phyloP scores from a whole-genome alignment of 331 rosid genomes.

The Acacia concinna region DNA sequence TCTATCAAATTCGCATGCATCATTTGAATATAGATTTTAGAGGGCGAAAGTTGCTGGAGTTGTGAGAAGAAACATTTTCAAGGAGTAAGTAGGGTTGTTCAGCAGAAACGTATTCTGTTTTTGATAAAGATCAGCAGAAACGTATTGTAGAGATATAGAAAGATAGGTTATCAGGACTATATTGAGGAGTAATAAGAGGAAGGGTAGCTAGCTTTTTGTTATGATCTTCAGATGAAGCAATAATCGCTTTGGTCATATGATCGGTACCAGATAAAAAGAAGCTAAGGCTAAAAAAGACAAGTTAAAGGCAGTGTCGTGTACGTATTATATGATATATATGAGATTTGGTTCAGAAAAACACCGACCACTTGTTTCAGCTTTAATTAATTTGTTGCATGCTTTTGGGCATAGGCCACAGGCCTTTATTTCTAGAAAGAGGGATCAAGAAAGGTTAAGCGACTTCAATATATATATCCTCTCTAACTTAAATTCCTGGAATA shows the following conservation, averaged over 20 bases:
- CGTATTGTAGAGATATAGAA: constrained; percentile 33
- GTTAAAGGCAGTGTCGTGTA: constrained; percentile 8
- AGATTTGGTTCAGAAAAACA: constrained; percentile 9
- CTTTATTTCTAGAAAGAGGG: constrained; percentile 19
- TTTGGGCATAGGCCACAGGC: background rate
- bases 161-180: constrained; percentile 38
- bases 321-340: constrained; percentile 18
- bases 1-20: background rate
- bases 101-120: background rate
- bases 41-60: background rate
- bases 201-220: background rate
- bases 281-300: constrained; percentile 36
- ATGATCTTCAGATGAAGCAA: constrained; percentile 12
- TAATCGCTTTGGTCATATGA: background rate
- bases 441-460: background rate
- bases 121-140: background rate
- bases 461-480: background rate
- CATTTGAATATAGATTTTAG: background rate
- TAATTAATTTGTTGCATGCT: constrained; percentile 5
- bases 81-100: constrained; percentile 9
- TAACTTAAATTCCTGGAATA: background rate
- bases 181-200: constrained; percentile 3
- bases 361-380: constrained; percentile 28
- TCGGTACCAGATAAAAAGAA: background rate
- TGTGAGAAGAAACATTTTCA: background rate